Conservation (phyloP, 106 monocot genomes). For the Posidonia australis region DNA sequence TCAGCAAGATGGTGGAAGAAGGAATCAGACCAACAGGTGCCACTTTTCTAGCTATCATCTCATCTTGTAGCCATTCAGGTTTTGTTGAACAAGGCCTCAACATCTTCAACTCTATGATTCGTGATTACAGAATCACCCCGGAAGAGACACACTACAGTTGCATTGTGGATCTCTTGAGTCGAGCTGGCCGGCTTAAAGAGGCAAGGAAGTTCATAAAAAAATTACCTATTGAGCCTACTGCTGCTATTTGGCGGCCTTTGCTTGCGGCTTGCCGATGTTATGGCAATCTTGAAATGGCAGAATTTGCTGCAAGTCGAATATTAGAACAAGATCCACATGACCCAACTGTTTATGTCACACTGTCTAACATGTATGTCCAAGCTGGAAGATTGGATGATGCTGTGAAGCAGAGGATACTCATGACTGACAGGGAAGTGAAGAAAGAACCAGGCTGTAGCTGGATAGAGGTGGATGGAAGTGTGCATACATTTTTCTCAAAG, state of each 20-base stretch:
- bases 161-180: conserved; percentile 12
- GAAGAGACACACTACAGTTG: conserved; percentile 9
- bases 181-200: conserved; percentile 4
- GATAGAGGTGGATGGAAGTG: conserved; percentile 8
- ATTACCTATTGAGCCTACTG: conserved; percentile 24
- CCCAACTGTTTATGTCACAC: conserved; percentile 8
- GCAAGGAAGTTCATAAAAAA: conserved; percentile 4
- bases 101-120: conserved; percentile 8
- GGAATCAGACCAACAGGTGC: conserved; percentile 6
- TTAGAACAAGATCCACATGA: conserved; percentile 10
- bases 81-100: conserved; percentile 7
- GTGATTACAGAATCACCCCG: conserved; percentile 6
- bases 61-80: conserved; percentile 20
- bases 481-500: not conserved
- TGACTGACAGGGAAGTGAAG: conserved; percentile 12
- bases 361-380: conserved; percentile 24
- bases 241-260: conserved; percentile 34
- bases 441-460: conserved; percentile 27
- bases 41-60: conserved; percentile 12
- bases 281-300: conserved; percentile 10
- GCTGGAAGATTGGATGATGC: conserved; percentile 21
- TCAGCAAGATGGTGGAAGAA: conserved; percentile 4
- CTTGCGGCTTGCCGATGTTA: conserved; percentile 29
- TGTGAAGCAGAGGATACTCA: conserved; percentile 14
- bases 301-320: conserved; percentile 1